Percentiles rank a stretch among this genome's conserved stretches.
Evolutionary conservation across 2,329 filamentous ascomycete species (phyloP).

Genomic region (Acephala macrosclerotiorum): DNA sequence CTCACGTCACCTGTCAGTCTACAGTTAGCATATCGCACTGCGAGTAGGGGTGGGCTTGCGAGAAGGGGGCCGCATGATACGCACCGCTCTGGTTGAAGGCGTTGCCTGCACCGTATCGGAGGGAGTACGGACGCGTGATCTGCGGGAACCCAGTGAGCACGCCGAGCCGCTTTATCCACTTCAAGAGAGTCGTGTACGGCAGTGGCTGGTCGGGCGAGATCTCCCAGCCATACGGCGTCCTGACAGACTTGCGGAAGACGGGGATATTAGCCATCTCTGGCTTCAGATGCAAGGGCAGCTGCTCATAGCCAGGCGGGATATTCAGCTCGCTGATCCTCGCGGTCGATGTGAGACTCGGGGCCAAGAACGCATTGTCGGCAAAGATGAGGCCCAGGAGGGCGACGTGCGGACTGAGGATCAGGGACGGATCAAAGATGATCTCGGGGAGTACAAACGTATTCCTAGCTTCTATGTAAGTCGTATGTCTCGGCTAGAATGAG

Average conservation of each 20-base stretch:
- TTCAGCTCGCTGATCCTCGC: neutral
- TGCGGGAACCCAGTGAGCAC: slow-evolving; percentile 31
- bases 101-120: slow-evolving; percentile 36
- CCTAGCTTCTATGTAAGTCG: slow-evolving; percentile 17
- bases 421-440: too few species aligned
- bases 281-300: too few species aligned
- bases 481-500: slow-evolving; percentile 17
- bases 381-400: slow-evolving; percentile 45
- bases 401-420: slow-evolving; percentile 47
- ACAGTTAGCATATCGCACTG: slow-evolving; percentile 26
- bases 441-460: slow-evolving; percentile 43
- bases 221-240: too few species aligned
- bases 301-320: slow-evolving; percentile 36
- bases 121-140: slow-evolving; percentile 32
- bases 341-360: slow-evolving; percentile 10
- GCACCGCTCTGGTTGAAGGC: slow-evolving; percentile 26
- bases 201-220: too few species aligned
- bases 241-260: too few species aligned
- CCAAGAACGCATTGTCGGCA: slow-evolving; percentile 26
- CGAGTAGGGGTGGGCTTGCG: slow-evolving; percentile 6
- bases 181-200: too few species aligned
- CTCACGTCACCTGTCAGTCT: too few species aligned
- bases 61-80: too few species aligned
- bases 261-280: too few species aligned
- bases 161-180: slow-evolving; percentile 34